Base-by-base conservation (phyloP, 352 stramenopile species). In the Phytophthora nicotianae region DNA sequence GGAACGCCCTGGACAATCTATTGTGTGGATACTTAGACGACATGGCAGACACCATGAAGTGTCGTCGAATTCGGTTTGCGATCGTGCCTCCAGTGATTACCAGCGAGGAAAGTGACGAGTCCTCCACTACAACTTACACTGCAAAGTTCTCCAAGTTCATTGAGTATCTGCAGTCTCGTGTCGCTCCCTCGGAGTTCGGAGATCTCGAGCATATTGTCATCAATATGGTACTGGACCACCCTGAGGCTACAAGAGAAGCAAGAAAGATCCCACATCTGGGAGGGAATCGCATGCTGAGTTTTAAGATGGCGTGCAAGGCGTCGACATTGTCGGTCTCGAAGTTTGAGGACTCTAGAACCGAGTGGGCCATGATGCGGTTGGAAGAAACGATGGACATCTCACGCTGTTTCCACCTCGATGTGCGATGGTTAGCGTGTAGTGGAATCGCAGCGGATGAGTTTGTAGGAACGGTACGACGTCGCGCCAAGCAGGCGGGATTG, bases 401-500 rank as follows among this genome's bases (percentile, higher is more conserved):
- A 8, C 75, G 75, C 21, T 89, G 65, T 23, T 93, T 82, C 29
- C 83, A 93, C 42, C 59, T 93, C 37, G 85, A 91, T 33, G 70
- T 93, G 23, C 81, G 83, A 4, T 93, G 85, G 85, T 63, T 92
- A 8, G 85, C 83, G n/a, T 93, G 85, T 65, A 90, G 83, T 51
- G 82, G 85, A 38, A 88, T 78, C 17, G 77, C 85, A 20, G 75
- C 82, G 0, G 85, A 93, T 43, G 85, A 93, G 38, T 91, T 93
- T 58, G 78, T 93, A 42, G 59, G 75, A 13, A 79, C 75, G 16
- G 60, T 93, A 26, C 71, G 75, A 38, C 81, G 85, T 33, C 85
- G 83, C 26, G 75, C 73, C 13, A 91, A 91, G 56, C 85, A 93
- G 51, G 68, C 74, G 8, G 70, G 77, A 5, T 62, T 91, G 23